Base-by-base conservation (phyloP, 2,329 filamentous ascomycete genomes). In the Lecanicillium sp. region DNA sequence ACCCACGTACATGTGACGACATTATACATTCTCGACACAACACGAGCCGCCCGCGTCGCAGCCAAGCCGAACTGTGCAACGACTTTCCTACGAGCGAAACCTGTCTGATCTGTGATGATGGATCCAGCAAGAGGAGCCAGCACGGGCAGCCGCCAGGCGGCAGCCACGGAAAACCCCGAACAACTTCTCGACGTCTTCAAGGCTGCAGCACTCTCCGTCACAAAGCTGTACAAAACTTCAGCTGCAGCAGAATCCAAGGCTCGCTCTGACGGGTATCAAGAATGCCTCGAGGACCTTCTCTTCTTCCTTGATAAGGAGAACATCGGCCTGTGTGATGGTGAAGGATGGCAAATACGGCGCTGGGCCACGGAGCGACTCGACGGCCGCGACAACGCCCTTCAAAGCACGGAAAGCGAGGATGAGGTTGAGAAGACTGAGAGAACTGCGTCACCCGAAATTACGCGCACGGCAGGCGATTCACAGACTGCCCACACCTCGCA, bases 201-300 rank as follows among this genome's bases (percentile, higher is more conserved):
- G 60, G 80, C 84, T 13, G 92, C 92, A 25, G 92, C 92, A 15
- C 72, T 95, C 25, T 94, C 88, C 5, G 89, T 96, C 40, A 96
- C 92, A 34, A 95, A 94, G 54, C 79, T 98, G 12, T 96, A 96
- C 68, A 95, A 95, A 63, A 89, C 82, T 29, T 90, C 90, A 3
- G 83, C 85, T 11, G 71, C 79, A 22, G 84, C 85, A 35, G 81
- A 92, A 57, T 72, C 81, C 35, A 80, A 81, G 52, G 80, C 87
- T 33, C 79, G 85, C 35, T 66, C 76, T 36, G 82, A 89, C 29
- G 92, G 92, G 18, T 96, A 95, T 52, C 89, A 95, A 58, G 89
- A 96, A 55, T 94, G 89, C 28, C 68, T 98, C 28, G 87, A 95
- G 47, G 90, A 96, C 49, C 68, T 98, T 5, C 65, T 95, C n/a